Conservation (phyloP, 2,329 filamentous ascomycete genomes). For the Fusarium incarnatum region DNA sequence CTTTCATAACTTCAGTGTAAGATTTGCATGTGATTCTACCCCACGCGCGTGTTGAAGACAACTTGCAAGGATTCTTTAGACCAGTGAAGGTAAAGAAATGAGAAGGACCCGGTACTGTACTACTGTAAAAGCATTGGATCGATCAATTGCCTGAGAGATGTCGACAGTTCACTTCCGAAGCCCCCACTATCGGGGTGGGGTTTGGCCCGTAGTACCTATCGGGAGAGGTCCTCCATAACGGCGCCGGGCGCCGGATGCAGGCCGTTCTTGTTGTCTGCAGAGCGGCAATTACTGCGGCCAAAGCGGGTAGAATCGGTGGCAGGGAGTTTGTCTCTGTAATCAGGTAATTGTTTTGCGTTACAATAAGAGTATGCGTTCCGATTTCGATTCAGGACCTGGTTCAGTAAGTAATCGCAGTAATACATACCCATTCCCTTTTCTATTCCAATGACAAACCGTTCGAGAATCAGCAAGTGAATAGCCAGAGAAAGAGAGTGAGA, state of each 20-base stretch:
- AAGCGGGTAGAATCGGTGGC: conserved; percentile 39
- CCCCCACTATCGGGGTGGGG: conserved; percentile 42
- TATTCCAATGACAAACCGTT: background rate
- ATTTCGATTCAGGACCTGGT: background rate
- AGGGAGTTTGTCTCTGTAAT: background rate
- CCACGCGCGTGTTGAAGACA: conserved; percentile 26
- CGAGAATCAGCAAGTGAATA: background rate
- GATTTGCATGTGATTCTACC: conserved; percentile 40
- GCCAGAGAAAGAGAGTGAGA: background rate
- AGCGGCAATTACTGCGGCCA: conserved; percentile 25
- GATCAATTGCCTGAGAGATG: conserved; percentile 1
- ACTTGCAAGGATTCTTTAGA: conserved; percentile 7
- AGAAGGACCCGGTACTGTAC: conserved; percentile 10
- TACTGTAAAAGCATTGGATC: conserved; percentile 6
- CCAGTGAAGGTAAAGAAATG: conserved; percentile 15
- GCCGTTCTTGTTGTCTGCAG: conserved; percentile 19
- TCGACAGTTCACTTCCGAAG: conserved; percentile 34
- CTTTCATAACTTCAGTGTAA: background rate
- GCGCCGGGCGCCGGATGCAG: conserved; percentile 41
- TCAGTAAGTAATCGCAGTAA: background rate
- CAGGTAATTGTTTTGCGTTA: background rate
- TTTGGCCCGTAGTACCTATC: conserved; percentile 41
- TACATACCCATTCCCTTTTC: background rate
- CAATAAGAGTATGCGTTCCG: background rate
- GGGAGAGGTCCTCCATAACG: conserved; percentile 43